phyloP scores from a whole-genome alignment of 306 rosid species.

The Citrullus amarus region DNA sequence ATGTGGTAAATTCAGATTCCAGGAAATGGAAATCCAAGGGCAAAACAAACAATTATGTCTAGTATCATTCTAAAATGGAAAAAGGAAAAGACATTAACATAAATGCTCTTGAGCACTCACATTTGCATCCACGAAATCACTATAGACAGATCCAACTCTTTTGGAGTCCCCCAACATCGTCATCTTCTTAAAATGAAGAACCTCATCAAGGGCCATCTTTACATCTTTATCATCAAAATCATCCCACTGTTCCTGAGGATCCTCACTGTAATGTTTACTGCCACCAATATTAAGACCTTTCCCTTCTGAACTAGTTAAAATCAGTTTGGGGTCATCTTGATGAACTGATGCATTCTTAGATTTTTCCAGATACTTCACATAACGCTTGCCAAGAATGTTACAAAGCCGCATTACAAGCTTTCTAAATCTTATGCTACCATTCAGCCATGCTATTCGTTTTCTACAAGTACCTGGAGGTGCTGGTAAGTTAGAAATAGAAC shows the following conservation, averaged over 20 bases:
- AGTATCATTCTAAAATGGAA: background rate
- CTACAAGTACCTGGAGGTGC: conserved; percentile 55
- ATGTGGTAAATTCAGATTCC: conserved; percentile 30
- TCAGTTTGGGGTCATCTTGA: conserved; percentile 32
- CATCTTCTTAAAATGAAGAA: conserved; percentile 54
- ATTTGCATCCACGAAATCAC: conserved; percentile 39
- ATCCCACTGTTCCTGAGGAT: conserved; percentile 57
- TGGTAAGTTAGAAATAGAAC: conserved; percentile 60
- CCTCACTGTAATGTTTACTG: conserved; percentile 19
- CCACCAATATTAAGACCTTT: conserved; percentile 16
- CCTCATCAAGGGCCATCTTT: conserved; percentile 63
- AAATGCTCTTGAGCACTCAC: conserved; percentile 31
- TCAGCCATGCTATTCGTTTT: conserved; percentile 62
- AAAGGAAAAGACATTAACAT: background rate
- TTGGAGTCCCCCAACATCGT: conserved; percentile 48
- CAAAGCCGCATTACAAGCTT: conserved; percentile 73
- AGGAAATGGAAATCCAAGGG: conserved; percentile 27
- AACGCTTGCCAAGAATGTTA: conserved; percentile 59
- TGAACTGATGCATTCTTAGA: conserved; percentile 24
- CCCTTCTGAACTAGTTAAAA: conserved; percentile 24
- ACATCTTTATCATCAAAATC: conserved; percentile 46
- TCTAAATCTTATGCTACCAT: conserved; percentile 40
- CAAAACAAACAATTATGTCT: conserved; percentile 1
- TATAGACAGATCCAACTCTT: conserved; percentile 32
- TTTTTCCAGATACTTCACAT: conserved; percentile 45